Percentiles rank a stretch among this genome's conserved stretches.
phyloP scores from a whole-genome alignment of 2,329 filamentous ascomycete species.

The Lecanicillium sp. region DNA sequence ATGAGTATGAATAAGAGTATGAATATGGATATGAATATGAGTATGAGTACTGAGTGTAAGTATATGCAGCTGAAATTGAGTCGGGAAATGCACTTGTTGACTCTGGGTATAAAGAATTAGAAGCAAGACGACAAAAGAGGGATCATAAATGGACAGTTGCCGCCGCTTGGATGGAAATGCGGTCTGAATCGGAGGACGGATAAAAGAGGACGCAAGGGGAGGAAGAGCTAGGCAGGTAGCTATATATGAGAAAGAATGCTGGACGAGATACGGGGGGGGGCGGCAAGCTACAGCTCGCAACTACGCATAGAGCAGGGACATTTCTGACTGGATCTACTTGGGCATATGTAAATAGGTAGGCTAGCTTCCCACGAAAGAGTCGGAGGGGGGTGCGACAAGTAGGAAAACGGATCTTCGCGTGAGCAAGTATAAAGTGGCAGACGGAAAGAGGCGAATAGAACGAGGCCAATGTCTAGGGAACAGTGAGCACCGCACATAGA shows the following conservation, averaged over 20 bases:
- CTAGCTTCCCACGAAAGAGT: neutral
- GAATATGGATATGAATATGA: neutral
- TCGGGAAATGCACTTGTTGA: constrained; percentile 7
- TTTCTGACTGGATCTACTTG: neutral
- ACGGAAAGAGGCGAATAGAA: too few species aligned
- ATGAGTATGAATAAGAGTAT: constrained; percentile 2
- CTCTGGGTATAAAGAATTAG: constrained; percentile 8
- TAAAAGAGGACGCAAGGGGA: neutral
- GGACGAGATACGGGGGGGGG: neutral
- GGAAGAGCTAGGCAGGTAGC: constrained; percentile 2
- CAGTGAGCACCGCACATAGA: too few species aligned
- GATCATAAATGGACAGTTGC: neutral
- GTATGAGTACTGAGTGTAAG: neutral
- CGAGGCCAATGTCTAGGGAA: too few species aligned
- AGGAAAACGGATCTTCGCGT: neutral
- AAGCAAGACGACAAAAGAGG: neutral
- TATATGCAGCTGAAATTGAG: constrained; percentile 6
- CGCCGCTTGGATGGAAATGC: constrained; percentile 1
- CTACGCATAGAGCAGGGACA: neutral
- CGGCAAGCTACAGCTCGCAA: neutral
- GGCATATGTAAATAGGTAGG: neutral
- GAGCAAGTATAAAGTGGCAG: neutral
- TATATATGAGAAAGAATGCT: constrained; percentile 8
- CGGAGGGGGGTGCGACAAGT: constrained; percentile 1
- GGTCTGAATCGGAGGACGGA: neutral